phyloP scores from a whole-genome alignment of 441 rosid species.

The Populus hybrid region DNA sequence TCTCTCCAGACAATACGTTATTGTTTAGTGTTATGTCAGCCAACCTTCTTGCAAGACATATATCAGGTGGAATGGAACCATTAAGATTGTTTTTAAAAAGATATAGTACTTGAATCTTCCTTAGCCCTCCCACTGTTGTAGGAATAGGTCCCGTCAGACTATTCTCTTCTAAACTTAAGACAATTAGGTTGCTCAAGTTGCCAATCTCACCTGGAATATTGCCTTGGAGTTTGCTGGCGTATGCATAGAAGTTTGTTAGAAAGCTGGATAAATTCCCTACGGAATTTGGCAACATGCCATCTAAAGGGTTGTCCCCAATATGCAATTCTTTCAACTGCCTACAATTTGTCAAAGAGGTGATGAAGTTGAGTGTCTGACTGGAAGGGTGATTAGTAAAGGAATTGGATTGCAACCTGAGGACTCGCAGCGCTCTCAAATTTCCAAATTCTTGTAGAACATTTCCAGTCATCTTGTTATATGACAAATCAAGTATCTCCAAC shows the following conservation, averaged over 20 bases:
- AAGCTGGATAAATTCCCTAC: conserved; percentile 18
- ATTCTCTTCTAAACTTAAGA: not conserved
- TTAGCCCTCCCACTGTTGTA: not conserved
- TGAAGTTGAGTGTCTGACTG: not conserved
- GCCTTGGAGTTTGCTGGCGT: not conserved
- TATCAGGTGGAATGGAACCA: conserved; percentile 15
- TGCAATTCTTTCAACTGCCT: not conserved
- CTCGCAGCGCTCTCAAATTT: conserved; percentile 6
- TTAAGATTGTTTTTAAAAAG: conserved; percentile 3
- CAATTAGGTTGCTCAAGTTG: conserved; percentile 3
- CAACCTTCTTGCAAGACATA: conserved; percentile 7
- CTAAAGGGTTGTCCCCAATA: conserved; percentile 1
- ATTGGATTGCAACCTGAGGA: conserved; percentile 1
- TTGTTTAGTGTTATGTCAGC: not conserved
- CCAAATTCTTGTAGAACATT: conserved; percentile 8
- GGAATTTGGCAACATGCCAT: conserved; percentile 13
- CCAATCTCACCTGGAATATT: conserved; percentile 4
- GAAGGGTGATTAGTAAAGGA: conserved; percentile 8
- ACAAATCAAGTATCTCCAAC: not conserved
- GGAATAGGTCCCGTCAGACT: conserved; percentile 15
- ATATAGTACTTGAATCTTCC: not conserved
- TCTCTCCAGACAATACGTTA: conserved; percentile 13
- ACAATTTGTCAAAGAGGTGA: conserved; percentile 17
- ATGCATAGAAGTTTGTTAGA: not conserved
- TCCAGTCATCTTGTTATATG: conserved; percentile 2